Conservation (phyloP, 257 asterid genomes). For the Solanum dulcamara region DNA sequence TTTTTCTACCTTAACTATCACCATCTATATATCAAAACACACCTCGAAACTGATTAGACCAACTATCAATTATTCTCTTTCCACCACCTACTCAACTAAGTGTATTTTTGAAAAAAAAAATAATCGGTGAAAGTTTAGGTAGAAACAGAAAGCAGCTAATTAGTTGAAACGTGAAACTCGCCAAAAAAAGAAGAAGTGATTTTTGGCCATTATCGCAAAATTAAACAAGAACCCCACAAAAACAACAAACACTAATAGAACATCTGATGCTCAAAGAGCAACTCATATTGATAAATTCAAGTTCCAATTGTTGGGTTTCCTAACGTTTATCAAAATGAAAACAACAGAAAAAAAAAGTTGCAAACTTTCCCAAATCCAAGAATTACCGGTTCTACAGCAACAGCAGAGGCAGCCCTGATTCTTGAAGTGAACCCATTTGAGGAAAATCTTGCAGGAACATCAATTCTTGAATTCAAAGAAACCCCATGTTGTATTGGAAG, state of each 20-base stretch:
- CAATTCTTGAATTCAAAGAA: conserved; percentile 13
- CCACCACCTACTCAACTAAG: not conserved
- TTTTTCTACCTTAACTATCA: not conserved
- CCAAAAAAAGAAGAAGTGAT: not conserved
- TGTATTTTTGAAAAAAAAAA: no score
- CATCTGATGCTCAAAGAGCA: not conserved
- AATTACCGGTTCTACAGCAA: conserved; percentile 48
- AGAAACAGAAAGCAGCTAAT: not conserved
- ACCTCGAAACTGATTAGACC: not conserved
- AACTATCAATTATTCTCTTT: not conserved
- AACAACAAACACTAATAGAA: not conserved
- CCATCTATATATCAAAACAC: not conserved
- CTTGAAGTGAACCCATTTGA: conserved; percentile 9
- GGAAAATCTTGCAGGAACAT: conserved; percentile 12
- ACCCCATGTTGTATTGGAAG: conserved; percentile 14
- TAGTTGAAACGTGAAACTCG: not conserved
- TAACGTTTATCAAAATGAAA: not conserved
- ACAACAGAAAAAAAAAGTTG: not conserved
- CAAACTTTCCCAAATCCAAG: not conserved
- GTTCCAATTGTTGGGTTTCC: not conserved
- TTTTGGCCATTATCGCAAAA: not conserved
- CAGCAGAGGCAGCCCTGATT: conserved; percentile 48
- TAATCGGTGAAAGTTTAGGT: not conserved
- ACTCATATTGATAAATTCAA: not conserved
- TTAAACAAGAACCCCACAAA: not conserved